These are phyloP conservation scores for Lavandula angustifolia DNA, from an alignment of 257 asterid genomes.

Conservation along the genomic window DNA sequence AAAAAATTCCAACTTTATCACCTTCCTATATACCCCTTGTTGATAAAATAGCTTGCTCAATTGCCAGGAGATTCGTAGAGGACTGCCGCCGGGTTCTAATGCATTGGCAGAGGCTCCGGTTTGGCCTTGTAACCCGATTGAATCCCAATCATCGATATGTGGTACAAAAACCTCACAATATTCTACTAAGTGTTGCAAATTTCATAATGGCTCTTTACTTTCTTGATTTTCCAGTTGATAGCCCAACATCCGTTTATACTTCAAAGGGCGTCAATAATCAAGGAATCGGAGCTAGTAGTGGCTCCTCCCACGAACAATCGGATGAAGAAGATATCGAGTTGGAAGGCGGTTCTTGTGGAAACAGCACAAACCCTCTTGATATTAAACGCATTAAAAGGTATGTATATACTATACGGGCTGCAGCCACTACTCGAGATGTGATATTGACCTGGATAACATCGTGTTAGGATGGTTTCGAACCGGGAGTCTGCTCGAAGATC, in stretches of 20 bases:
- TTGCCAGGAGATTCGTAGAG: constrained; percentile 49
- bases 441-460: constrained; percentile 10
- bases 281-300: constrained; percentile 59
- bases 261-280: constrained; percentile 46
- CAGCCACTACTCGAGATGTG: neutral
- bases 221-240: constrained; percentile 47
- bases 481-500: constrained; percentile 90
- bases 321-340: constrained; percentile 72
- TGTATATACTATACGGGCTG: too few relatives aligned
- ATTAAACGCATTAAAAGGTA: constrained; percentile 67
- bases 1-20: neutral
- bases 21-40: neutral
- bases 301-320: constrained; percentile 70
- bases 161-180: constrained; percentile 42
- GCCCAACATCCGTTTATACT: constrained; percentile 59
- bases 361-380: constrained; percentile 54
- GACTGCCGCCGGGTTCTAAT: constrained; percentile 39
- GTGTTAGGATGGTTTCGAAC: constrained; percentile 75
- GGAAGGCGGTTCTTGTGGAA: constrained; percentile 70
- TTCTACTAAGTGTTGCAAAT: too few relatives aligned
- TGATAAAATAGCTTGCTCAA: constrained; percentile 24
- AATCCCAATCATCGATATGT: constrained; percentile 71
- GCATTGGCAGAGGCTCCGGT: constrained; percentile 34
- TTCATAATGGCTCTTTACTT: too few relatives aligned
- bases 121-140: constrained; percentile 54